These are phyloP conservation scores for Trichomonascaceae sp. DNA, from an alignment of 1,139 yeast species.

Conservation along the genomic window DNA sequence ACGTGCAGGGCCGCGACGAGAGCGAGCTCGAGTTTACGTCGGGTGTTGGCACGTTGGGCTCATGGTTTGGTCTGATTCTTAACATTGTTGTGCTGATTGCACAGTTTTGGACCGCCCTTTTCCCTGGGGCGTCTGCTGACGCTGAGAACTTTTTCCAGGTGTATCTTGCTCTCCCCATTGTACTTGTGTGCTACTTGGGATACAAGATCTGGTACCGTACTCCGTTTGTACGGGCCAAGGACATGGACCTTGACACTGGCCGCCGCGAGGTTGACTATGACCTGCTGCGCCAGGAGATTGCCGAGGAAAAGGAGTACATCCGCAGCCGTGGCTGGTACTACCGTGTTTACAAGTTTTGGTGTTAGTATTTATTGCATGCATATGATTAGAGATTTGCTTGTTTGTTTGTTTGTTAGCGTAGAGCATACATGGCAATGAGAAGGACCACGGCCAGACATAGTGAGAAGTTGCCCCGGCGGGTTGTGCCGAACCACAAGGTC, in stretches of 20 bases:
- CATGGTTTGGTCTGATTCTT: constrained; percentile 50
- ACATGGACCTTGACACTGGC: constrained; percentile 37
- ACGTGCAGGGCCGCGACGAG: constrained; percentile 46
- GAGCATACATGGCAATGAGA: constrained; percentile 4
- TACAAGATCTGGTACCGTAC: constrained; percentile 37
- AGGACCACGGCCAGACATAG: constrained; percentile 4
- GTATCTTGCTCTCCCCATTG: constrained; percentile 41
- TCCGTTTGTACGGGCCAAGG: constrained; percentile 26
- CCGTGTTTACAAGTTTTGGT: constrained; percentile 32
- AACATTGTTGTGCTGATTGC: constrained; percentile 45
- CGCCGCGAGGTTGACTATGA: constrained; percentile 44
- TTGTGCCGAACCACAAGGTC: constrained; percentile 11
- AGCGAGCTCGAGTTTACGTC: constrained; percentile 59
- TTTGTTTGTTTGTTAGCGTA: constrained; percentile 1
- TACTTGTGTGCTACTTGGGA: constrained; percentile 34
- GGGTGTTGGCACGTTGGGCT: constrained; percentile 61
- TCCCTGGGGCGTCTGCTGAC: constrained; percentile 41
- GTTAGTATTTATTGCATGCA: constrained; percentile 19
- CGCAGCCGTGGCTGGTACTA: constrained; percentile 25
- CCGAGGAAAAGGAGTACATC: constrained; percentile 30
- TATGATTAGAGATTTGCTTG: not conserved
- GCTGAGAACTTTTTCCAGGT: constrained; percentile 34
- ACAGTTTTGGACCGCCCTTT: constrained; percentile 69
- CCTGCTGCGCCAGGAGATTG: constrained; percentile 35
- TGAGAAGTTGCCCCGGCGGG: constrained; percentile 10